Percentiles rank a stretch among this genome's conserved stretches.
Conservation (phyloP, 2,329 filamentous ascomycete species). For the Diplodia intermedia region DNA sequence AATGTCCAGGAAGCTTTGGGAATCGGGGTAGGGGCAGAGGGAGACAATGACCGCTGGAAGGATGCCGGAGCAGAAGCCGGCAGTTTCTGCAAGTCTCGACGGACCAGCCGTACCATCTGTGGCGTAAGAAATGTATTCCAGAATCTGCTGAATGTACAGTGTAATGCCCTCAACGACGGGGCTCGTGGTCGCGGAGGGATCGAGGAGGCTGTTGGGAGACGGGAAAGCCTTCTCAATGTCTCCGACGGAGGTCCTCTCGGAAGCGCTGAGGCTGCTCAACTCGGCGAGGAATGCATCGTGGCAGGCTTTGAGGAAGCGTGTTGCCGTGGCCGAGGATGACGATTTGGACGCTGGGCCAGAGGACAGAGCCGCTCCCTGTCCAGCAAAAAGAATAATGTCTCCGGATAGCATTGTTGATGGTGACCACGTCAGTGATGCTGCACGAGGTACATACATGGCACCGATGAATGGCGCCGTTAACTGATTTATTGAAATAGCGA, state of each 20-base stretch:
- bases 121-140: not conserved
- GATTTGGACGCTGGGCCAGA: too few species aligned
- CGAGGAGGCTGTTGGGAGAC: not conserved
- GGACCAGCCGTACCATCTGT: not conserved
- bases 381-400: conserved; percentile 14
- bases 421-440: not conserved
- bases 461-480: not conserved
- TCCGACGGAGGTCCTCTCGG: not conserved
- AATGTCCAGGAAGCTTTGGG: conserved; percentile 14
- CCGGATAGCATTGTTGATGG: conserved; percentile 7
- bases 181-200: not conserved
- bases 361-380: not conserved
- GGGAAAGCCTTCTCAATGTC: not conserved
- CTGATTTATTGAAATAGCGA: not conserved
- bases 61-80: conserved; percentile 33
- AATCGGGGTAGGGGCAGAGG: not conserved
- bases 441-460: too few species aligned
- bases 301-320: not conserved
- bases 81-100: not conserved
- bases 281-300: not conserved
- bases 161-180: not conserved
- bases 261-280: not conserved
- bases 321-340: not conserved
- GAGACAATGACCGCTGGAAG: conserved; percentile 28
- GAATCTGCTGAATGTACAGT: conserved; percentile 2